Evolutionary conservation across 78 protist genomes (phyloP).

Genomic region (Dictyostelium firmibasis): DNA sequence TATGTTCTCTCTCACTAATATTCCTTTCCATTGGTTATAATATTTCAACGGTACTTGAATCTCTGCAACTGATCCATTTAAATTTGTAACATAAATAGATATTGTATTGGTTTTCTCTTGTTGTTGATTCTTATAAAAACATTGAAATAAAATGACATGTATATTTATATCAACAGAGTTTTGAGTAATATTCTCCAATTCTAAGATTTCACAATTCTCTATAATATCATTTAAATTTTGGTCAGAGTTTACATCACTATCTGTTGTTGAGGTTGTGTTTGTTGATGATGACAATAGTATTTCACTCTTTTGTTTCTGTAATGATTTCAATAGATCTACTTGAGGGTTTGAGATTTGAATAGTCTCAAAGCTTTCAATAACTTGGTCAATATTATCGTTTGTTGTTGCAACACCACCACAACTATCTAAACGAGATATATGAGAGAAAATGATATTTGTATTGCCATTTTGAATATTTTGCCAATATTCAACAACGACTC

Average conservation of each 20-base stretch:
- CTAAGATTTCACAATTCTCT: neutral
- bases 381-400: neutral
- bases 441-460: neutral
- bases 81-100: neutral
- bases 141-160: neutral
- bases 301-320: neutral
- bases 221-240: neutral
- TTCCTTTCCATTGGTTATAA: neutral
- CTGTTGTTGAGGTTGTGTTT: neutral
- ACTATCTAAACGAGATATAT: neutral
- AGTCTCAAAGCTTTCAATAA: neutral
- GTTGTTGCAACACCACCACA: neutral
- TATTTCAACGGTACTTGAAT: neutral
- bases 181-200: neutral
- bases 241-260: neutral
- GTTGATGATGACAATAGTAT: neutral
- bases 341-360: neutral
- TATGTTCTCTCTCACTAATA: neutral
- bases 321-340: neutral
- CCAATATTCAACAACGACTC: neutral
- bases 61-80: conserved; percentile 2
- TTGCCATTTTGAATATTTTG: neutral
- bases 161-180: neutral
- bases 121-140: neutral
- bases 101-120: neutral